phyloP scores from a whole-genome alignment of 768 basidiomycete species.

The Pleurotus platypus region DNA sequence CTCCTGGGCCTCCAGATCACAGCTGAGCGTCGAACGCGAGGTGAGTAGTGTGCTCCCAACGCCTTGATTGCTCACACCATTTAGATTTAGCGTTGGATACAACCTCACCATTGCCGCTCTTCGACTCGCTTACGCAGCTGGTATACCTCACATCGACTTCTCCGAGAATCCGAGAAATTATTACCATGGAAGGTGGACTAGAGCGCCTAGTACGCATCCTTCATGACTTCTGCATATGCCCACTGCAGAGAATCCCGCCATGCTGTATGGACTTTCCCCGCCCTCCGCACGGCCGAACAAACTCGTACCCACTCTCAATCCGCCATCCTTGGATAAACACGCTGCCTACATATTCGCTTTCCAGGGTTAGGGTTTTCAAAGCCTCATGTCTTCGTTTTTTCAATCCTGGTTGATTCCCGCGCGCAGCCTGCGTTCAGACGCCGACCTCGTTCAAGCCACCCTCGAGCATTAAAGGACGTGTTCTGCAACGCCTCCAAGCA shows the following conservation, averaged over 20 bases:
- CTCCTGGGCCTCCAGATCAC: no score
- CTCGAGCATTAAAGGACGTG: no score
- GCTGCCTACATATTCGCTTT: conserved; percentile 92
- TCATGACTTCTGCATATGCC: conserved; percentile 81
- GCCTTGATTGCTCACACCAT: conserved; percentile 2
- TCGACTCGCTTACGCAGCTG: conserved; percentile 95
- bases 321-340: conserved; percentile 71
- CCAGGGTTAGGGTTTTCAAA: conserved; percentile 33
- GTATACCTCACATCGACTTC: conserved; percentile 97
- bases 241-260: conserved; percentile 73
- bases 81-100: conserved; percentile 44
- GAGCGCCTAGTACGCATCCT: conserved; percentile 93
- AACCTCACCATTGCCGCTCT: conserved; percentile 58
- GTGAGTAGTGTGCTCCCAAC: conserved; percentile 41
- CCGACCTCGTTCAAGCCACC: no score
- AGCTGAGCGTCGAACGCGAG: conserved; percentile 36
- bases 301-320: conserved; percentile 59
- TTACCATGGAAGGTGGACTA: conserved; percentile 96
- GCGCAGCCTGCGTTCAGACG: no score
- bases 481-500: no score
- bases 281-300: conserved; percentile 55
- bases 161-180: conserved; percentile 95
- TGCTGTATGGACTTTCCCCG: conserved; percentile 76
- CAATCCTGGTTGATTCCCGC: no score
- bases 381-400: no score